Conservation (phyloP, 768 basidiomycete species). For the Porphyrellus cyaneotinctus region DNA sequence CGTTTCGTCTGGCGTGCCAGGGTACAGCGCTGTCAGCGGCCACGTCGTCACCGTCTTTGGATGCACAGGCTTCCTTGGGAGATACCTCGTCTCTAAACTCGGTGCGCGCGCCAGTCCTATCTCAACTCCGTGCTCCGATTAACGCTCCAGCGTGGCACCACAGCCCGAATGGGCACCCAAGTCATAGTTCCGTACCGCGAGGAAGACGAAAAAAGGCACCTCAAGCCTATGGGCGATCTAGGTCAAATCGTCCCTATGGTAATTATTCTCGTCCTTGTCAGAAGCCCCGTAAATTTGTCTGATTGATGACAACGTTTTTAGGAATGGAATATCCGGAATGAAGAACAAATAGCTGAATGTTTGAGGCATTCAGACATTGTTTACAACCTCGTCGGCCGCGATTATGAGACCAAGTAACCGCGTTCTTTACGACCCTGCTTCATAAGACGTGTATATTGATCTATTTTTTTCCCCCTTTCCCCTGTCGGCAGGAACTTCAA, state of each 20-base stretch:
- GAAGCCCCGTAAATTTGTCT: constrained; percentile 18
- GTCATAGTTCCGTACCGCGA: constrained; percentile 95
- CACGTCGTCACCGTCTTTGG: constrained; percentile 97
- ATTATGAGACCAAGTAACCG: constrained; percentile 90
- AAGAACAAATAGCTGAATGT: constrained; percentile 90
- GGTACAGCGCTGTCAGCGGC: constrained; percentile 83
- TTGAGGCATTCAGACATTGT: constrained; percentile 93
- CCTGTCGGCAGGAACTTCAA: constrained; percentile 70
- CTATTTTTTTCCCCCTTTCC: not conserved
- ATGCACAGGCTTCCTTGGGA: constrained; percentile 90
- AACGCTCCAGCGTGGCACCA: constrained; percentile 23
- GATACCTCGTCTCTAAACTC: constrained; percentile 91
- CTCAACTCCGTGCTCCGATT: not conserved
- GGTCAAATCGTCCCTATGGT: constrained; percentile 97
- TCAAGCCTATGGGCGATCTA: constrained; percentile 93
- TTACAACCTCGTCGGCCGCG: constrained; percentile 91
- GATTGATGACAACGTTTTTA: constrained; percentile 34
- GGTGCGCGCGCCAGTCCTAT: constrained; percentile 43
- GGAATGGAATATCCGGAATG: constrained; percentile 96
- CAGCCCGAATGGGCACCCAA: constrained; percentile 88
- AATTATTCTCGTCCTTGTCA: constrained; percentile 20
- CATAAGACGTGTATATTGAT: constrained; percentile 13
- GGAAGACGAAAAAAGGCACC: constrained; percentile 84
- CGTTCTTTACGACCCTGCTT: constrained; percentile 13
- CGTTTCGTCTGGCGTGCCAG: constrained; percentile 73